Percentiles rank a stretch among this genome's conserved stretches.
Evolutionary conservation across 768 basidiomycete genomes (phyloP).

Genomic region (Boletellus ananas): DNA sequence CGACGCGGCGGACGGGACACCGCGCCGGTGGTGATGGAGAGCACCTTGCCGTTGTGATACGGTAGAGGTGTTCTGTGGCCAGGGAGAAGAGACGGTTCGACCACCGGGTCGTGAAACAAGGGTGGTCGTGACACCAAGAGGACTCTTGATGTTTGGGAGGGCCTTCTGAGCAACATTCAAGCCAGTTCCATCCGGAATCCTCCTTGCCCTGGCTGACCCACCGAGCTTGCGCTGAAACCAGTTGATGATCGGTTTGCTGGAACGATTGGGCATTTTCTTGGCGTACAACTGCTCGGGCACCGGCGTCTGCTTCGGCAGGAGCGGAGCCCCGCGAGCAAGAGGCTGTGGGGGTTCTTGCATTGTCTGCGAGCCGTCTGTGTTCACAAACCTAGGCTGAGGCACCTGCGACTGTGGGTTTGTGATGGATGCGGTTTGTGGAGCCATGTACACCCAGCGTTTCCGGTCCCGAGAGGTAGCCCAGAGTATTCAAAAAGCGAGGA

Average conservation of each 20-base stretch:
- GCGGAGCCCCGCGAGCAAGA: conserved; percentile 16
- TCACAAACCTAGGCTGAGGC: conserved; percentile 11
- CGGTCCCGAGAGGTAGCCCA: neutral
- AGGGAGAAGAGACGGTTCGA: conserved; percentile 29
- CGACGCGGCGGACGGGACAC: conserved; percentile 20
- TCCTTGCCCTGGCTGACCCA: conserved; percentile 58
- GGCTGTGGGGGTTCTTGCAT: conserved; percentile 17
- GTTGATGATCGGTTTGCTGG: conserved; percentile 83
- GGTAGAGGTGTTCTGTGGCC: conserved; percentile 16
- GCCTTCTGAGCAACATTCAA: conserved; percentile 12
- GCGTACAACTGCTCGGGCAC: conserved; percentile 35
- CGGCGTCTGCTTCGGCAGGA: conserved; percentile 22
- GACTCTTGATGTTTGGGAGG: conserved; percentile 13
- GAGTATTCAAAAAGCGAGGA: conserved; percentile 1
- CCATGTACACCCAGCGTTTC: conserved; percentile 13
- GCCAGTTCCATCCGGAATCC: conserved; percentile 36
- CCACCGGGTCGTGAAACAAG: conserved; percentile 21
- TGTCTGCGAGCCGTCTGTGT: conserved; percentile 4
- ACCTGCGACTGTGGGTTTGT: conserved; percentile 12
- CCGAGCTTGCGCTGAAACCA: conserved; percentile 88
- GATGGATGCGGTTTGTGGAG: conserved; percentile 8
- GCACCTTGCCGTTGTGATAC: conserved; percentile 27
- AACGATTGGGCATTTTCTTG: conserved; percentile 64
- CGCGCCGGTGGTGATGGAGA: conserved; percentile 15
- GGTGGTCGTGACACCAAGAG: conserved; percentile 7